These are phyloP conservation scores for Sherardia arvensis DNA, from an alignment of 257 asterid genomes.

Conservation along the genomic window DNA sequence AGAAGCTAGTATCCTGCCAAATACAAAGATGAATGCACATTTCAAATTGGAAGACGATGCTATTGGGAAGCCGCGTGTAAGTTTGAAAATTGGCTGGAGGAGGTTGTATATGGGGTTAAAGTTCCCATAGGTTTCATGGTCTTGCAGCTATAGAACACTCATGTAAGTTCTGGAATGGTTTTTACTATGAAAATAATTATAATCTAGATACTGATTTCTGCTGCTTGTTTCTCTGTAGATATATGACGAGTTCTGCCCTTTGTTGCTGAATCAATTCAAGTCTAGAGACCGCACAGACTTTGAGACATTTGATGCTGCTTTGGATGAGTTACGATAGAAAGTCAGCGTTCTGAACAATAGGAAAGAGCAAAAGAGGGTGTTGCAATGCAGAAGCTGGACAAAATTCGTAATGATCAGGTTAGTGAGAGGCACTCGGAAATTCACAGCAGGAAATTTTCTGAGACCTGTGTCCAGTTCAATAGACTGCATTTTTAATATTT, in stretches of 20 bases:
- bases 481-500: background rate
- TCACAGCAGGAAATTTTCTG: background rate
- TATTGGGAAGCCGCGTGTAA: constrained; percentile 54
- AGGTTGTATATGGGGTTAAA: constrained; percentile 68
- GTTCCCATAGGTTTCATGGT: constrained; percentile 87
- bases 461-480: background rate
- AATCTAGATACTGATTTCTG: background rate
- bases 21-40: constrained; percentile 52
- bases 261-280: constrained; percentile 86
- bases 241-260: constrained; percentile 92
- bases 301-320: constrained; percentile 83
- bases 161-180: constrained; percentile 45
- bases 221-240: constrained; percentile 42
- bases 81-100: constrained; percentile 92
- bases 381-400: constrained; percentile 88
- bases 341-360: constrained; percentile 90
- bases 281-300: constrained; percentile 55
- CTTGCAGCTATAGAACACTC: constrained; percentile 59
- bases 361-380: constrained; percentile 82
- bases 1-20: constrained; percentile 75
- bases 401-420: constrained; percentile 85
- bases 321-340: constrained; percentile 97
- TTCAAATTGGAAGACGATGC: constrained; percentile 51
- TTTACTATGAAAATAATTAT: background rate
- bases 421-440: background rate